phyloP scores from a whole-genome alignment of 1,284 basidiomycete genomes.

The Austroboletus niveus region DNA sequence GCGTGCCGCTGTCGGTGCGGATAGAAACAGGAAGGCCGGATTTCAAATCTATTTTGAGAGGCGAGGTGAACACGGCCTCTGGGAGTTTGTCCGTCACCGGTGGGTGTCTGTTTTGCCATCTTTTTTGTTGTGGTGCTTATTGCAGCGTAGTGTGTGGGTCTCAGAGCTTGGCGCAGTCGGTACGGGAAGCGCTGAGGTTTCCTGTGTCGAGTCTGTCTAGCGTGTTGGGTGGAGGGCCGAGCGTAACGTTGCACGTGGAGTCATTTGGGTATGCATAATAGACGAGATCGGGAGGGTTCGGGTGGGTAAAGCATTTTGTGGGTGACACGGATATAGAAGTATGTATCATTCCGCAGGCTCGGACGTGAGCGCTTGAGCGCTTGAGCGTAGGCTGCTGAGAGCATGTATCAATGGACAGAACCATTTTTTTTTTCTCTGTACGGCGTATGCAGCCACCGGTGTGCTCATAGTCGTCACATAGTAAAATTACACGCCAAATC shows the following conservation, averaged over 20 bases:
- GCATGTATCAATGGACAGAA: too few relatives aligned
- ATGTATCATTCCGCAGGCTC: too few relatives aligned
- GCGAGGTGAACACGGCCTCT: constrained; percentile 21
- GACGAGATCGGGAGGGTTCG: too few relatives aligned
- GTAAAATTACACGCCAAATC: neutral
- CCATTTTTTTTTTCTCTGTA: too few relatives aligned
- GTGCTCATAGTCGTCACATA: too few relatives aligned
- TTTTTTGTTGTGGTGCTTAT: neutral
- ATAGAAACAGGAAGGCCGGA: constrained; percentile 24
- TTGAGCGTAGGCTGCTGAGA: too few relatives aligned
- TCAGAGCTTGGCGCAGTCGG: constrained; percentile 36
- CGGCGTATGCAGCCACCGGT: too few relatives aligned
- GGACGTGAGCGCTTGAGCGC: too few relatives aligned
- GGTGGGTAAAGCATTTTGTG: too few relatives aligned
- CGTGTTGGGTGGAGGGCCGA: constrained; percentile 43
- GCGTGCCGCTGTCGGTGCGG: constrained; percentile 8
- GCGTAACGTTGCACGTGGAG: constrained; percentile 48
- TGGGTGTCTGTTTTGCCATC: constrained; percentile 7
- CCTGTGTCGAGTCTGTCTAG: constrained; percentile 35
- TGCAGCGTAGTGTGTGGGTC: constrained; percentile 48
- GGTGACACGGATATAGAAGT: too few relatives aligned
- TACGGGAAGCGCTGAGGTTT: constrained; percentile 40
- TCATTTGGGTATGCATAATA: constrained; percentile 42
- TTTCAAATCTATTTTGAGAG: constrained; percentile 17
- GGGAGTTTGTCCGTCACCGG: constrained; percentile 29